Conservation (phyloP, 2,329 filamentous ascomycete species). For the Drechslerella dactyloides region DNA sequence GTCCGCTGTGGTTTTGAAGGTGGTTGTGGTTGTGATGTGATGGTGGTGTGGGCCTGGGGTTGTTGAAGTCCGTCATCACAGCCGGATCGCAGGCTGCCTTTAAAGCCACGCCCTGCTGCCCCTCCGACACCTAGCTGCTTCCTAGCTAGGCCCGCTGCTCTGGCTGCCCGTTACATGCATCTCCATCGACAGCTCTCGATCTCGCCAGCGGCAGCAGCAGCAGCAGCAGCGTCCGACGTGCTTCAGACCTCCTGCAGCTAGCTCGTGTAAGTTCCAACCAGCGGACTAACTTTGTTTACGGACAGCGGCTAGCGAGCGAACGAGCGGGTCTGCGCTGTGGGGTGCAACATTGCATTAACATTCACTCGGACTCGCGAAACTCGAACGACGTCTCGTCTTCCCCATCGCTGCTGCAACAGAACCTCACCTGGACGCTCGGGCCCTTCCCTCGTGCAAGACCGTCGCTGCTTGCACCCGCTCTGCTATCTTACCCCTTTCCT, state of each 20-base stretch:
- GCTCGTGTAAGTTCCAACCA: background rate
- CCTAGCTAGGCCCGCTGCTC: too few species aligned
- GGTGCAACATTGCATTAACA: background rate
- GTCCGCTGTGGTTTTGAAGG: too few species aligned
- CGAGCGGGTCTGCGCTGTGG: background rate
- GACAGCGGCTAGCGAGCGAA: background rate
- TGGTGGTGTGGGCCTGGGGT: too few species aligned
- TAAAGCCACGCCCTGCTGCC: too few species aligned
- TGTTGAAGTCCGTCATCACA: too few species aligned
- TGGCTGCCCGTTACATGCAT: too few species aligned
- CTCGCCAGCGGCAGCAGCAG: too few species aligned
- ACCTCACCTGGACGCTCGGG: background rate
- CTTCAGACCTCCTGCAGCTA: constrained; percentile 1
- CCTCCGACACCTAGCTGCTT: too few species aligned
- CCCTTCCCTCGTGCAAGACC: background rate
- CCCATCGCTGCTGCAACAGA: background rate
- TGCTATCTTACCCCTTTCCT: background rate
- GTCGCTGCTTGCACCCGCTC: background rate
- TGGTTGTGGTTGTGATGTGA: too few species aligned
- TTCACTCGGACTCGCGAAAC: background rate
- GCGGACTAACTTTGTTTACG: background rate
- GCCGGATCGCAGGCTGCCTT: too few species aligned
- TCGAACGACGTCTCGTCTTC: constrained; percentile 2
- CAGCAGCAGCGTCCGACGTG: too few species aligned
- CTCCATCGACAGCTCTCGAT: too few species aligned